A percentile compares a stretch with the other conserved stretches of the same genome.
Evolutionary conservation across 371 early-diverging fungal species (phyloP).

Genomic region (Saksenaea oblongispora): DNA sequence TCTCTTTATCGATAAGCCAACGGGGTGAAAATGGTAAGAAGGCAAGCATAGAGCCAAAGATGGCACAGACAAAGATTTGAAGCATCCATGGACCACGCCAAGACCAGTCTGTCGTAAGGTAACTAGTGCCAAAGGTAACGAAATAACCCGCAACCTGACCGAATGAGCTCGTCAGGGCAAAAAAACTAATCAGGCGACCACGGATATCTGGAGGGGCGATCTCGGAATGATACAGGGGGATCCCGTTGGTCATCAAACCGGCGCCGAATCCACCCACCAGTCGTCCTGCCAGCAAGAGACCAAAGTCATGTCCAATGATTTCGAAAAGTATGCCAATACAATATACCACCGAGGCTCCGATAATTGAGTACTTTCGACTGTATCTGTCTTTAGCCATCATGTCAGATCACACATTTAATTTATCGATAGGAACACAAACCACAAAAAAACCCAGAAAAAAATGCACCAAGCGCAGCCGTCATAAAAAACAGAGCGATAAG

Average conservation of each 20-base stretch:
- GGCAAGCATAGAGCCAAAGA: slow-evolving; percentile 13
- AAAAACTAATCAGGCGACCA: slow-evolving; percentile 48
- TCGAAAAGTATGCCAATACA: slow-evolving; percentile 48
- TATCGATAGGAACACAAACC: slow-evolving; percentile 24
- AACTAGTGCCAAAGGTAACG: slow-evolving; percentile 49
- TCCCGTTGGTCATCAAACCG: slow-evolving; percentile 44
- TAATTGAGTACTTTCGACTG: slow-evolving; percentile 43
- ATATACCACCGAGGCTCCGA: slow-evolving; percentile 36
- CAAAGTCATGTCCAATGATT: slow-evolving; percentile 45
- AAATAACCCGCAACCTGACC: slow-evolving; percentile 51
- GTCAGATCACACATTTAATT: not conserved
- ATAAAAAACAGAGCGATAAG: slow-evolving; percentile 43
- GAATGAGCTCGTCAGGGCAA: slow-evolving; percentile 33
- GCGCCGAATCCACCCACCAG: slow-evolving; percentile 45
- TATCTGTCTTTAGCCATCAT: slow-evolving; percentile 31
- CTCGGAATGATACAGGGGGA: slow-evolving; percentile 44
- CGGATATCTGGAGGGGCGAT: slow-evolving; percentile 78
- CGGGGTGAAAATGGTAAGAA: slow-evolving; percentile 57
- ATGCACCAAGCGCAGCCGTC: slow-evolving; percentile 49
- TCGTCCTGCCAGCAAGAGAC: slow-evolving; percentile 40
- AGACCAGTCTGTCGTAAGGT: slow-evolving; percentile 35
- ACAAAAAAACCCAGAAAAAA: slow-evolving; percentile 41
- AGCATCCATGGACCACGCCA: slow-evolving; percentile 47
- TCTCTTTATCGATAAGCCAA: slow-evolving; percentile 55
- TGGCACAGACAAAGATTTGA: slow-evolving; percentile 27